A percentile compares a stretch with the other conserved stretches of the same genome.
Evolutionary conservation across 2,329 filamentous ascomycete species (phyloP).

Genomic region (Fusarium mexicanum): DNA sequence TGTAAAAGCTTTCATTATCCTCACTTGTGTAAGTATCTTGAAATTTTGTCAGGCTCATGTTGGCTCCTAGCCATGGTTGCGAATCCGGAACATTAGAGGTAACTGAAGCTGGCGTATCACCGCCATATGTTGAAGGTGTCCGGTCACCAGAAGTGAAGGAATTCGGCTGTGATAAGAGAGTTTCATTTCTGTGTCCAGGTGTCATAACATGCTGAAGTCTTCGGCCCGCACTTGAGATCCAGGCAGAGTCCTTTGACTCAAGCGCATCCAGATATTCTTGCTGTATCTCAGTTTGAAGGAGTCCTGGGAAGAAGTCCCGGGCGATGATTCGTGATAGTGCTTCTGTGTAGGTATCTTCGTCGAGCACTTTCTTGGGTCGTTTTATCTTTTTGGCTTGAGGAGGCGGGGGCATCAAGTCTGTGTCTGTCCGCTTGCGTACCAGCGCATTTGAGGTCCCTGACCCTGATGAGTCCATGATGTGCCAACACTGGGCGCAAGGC

Average conservation of each 20-base stretch:
- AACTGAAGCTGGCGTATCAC: constrained; percentile 77
- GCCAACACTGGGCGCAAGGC: background rate
- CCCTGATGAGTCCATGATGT: constrained; percentile 50
- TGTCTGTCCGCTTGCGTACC: constrained; percentile 74
- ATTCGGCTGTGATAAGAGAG: constrained; percentile 30
- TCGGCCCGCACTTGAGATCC: constrained; percentile 84
- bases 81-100: constrained; percentile 51
- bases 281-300: constrained; percentile 86
- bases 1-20: constrained; percentile 97
- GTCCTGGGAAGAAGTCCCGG: constrained; percentile 94
- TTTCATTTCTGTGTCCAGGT: constrained; percentile 64
- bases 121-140: constrained; percentile 74
- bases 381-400: constrained; percentile 89
- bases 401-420: constrained; percentile 84
- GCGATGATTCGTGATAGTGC: constrained; percentile 94
- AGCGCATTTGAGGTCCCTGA: constrained; percentile 64
- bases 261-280: constrained; percentile 93
- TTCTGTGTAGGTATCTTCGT: constrained; percentile 93
- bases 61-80: constrained; percentile 70
- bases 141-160: constrained; percentile 48
- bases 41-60: constrained; percentile 84
- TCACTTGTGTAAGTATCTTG: constrained; percentile 96
- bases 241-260: constrained; percentile 83
- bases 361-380: constrained; percentile 84
- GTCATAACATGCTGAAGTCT: constrained; percentile 84